Evolutionary conservation across 2,329 filamentous ascomycete genomes (phyloP), one percentile per base, ranked within the genome.

Genomic region (Ophiocordyceps unilateralis): DNA sequence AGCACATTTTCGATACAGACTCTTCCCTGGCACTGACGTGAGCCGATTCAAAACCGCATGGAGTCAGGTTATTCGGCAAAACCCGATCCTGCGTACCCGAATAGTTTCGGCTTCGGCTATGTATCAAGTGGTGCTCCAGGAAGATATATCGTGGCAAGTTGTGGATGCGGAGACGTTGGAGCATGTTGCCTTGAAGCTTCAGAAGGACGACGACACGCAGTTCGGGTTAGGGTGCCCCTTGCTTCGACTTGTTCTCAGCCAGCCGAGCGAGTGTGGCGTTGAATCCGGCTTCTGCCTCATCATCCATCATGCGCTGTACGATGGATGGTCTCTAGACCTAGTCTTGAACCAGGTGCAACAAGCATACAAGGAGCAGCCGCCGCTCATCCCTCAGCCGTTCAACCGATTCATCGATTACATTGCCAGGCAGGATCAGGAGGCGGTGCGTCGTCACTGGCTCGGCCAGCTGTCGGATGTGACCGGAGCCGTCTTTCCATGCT

Each of bases 231-330:
- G 63, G n/a, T 60, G 52, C 39, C 56, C 61, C 3, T 53, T 68
- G 8, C 58, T 63, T 3, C 55, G 64, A 45, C 67, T 70, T 44
- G 59, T 71, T 17, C 17, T 48, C 2, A 43, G 39, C 22, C 22
- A n/a, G 23, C 24, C 39, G 14, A 17, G 14, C 14, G 10, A 21
- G 10, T 12, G 26, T n/a, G 17, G 15, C 28, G 3, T 21, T 40
- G 11, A 23, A 10, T n/a, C 28, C 10, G 37, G 43, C 19, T 30
- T 47, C 41, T 17, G 32, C 38, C 54, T 68, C 48, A 67, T 66
- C 0, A 64, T 70, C 50, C 69, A 73, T 45, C 69, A 73, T 47
- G 64, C 63, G 12, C 52, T 72, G 0, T 74, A 73, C 44, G 70
- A 74, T 42, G 69, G 69, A 15, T 72, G 69, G 68, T 67, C 62